phyloP scores from a whole-genome alignment of 1,284 basidiomycete species.

The Trametes hirsuta region DNA sequence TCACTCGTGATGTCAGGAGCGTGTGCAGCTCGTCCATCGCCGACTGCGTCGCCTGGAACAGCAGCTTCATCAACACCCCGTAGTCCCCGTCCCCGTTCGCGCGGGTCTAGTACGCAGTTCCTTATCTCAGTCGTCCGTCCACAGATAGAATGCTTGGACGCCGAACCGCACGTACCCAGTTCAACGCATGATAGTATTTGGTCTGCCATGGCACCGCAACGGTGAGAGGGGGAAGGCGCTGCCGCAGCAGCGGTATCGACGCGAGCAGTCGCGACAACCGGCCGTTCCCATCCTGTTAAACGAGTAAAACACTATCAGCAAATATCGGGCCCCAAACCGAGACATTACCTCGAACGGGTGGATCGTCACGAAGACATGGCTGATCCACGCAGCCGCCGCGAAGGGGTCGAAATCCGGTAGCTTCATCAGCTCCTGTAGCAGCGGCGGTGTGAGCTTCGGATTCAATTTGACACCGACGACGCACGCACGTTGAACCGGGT shows the following conservation, averaged over 20 bases:
- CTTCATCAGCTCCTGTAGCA: slow-evolving; percentile 4
- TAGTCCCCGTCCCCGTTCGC: slow-evolving; percentile 17
- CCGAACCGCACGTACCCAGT: slow-evolving; percentile 6
- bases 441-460: too few species aligned
- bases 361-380: slow-evolving; percentile 20
- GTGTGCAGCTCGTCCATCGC: slow-evolving; percentile 12
- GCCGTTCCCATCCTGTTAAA: slow-evolving; percentile 15
- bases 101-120: slow-evolving; percentile 3
- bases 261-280: slow-evolving; percentile 15
- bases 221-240: slow-evolving; percentile 9
- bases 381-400: slow-evolving; percentile 18
- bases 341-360: slow-evolving; percentile 18
- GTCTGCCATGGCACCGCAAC: slow-evolving; percentile 9
- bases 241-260: slow-evolving; percentile 15
- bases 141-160: neutral
- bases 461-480: neutral
- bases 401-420: slow-evolving; percentile 13
- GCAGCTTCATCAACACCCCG: slow-evolving; percentile 14
- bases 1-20: neutral
- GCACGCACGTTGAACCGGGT: slow-evolving; percentile 17
- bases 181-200: slow-evolving; percentile 12
- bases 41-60: slow-evolving; percentile 11
- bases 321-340: neutral
- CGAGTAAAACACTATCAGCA: neutral
- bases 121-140: neutral